Base-by-base conservation (phyloP, 1,284 basidiomycete species). In the Chiua sp. region DNA sequence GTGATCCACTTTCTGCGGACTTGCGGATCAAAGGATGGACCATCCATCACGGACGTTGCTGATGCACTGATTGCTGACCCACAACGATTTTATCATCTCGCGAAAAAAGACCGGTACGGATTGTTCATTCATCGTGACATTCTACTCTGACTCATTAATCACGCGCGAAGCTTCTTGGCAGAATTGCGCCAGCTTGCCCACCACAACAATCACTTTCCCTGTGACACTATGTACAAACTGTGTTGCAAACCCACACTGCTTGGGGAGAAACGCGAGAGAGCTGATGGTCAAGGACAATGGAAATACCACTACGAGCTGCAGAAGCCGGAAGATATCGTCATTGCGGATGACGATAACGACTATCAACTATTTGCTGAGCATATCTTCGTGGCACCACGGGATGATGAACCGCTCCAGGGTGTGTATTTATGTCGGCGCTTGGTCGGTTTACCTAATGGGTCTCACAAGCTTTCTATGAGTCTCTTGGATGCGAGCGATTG, bases 281-380 rank as follows among this genome's bases (percentile, higher is more conserved):
- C 18, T 20, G 39, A 42, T 8, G 18, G 39, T 20, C 39, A 42
- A n/a, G 39, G 39, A 42, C 37, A 39, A 8, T 42, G 39, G 39
- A 42, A 20, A 42, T 42, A 42, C 7, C 3, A n/a, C 5, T 20
- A 42, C n/a, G 39, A 42, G 39, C 20, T 42, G 39, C 39, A 12
- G 39, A 42, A 42, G 52, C 80, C 90, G 1, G 78, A 79, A 51
- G 78, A 90, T 68, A 85, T 93, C 18, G 82, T 92, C 26, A 82
- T 94, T 44, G 87, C 87, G 28, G 92, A 96, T 70, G 90, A 93
- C 71, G 86, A 84, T 32, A 88, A 87, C 60, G 79, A 86, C 15
- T 84, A 88, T 66, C 87, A 90, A 59, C 80, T 89, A 37, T 96
- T 96, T 70, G 87, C 88, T 15, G 85, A 87, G 47, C 79, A 83